phyloP scores from a whole-genome alignment of 768 basidiomycete species.

The Fibroporia radiculosa region DNA sequence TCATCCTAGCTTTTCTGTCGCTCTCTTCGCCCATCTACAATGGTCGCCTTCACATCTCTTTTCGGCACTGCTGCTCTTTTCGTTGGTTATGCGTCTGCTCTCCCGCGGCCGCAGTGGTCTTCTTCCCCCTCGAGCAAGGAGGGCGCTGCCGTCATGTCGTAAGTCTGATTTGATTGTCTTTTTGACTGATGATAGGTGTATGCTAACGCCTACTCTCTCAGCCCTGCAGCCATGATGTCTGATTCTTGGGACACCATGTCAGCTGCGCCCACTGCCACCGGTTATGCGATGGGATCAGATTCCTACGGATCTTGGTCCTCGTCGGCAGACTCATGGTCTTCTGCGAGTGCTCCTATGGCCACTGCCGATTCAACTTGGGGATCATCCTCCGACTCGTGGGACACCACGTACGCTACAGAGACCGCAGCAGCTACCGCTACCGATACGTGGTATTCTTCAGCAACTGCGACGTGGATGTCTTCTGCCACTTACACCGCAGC shows the following conservation, averaged over 20 bases:
- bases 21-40: slow-evolving; percentile 30
- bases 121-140: slow-evolving; percentile 1
- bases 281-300: neutral
- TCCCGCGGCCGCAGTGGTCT: slow-evolving; percentile 37
- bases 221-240: no score
- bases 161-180: no score
- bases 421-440: slow-evolving; percentile 1
- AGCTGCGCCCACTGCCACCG: neutral
- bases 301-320: neutral
- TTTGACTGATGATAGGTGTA: no score
- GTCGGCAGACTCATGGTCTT: neutral
- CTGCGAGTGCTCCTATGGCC: neutral
- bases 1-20: slow-evolving; percentile 20
- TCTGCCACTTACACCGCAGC: slow-evolving; percentile 6
- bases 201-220: no score
- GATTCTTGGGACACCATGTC: neutral
- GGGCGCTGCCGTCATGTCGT: neutral
- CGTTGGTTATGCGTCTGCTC: slow-evolving; percentile 42
- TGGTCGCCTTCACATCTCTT: slow-evolving; percentile 53
- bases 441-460: slow-evolving; percentile 2
- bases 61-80: slow-evolving; percentile 47
- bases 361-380: neutral
- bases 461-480: neutral
- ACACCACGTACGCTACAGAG: neutral
- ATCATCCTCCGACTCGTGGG: neutral